phyloP scores from a whole-genome alignment of 208 protist species.

The Naegleria fowleri region DNA sequence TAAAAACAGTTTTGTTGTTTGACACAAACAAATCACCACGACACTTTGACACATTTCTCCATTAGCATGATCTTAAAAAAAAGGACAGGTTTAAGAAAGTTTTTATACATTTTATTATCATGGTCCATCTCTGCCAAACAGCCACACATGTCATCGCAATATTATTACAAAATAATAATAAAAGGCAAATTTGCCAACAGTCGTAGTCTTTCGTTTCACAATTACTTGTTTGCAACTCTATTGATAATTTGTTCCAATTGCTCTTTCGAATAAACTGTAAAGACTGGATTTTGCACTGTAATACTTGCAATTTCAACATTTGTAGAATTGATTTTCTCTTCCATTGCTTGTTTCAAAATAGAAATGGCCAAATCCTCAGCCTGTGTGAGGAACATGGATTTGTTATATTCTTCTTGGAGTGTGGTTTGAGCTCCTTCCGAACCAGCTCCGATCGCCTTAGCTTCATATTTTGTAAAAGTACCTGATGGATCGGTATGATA shows the following conservation, averaged over 20 bases:
- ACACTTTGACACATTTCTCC: too few species aligned
- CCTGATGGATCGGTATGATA: slow-evolving; percentile 94
- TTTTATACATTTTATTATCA: too few species aligned
- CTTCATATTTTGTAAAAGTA: slow-evolving; percentile 90
- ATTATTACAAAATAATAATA: too few species aligned
- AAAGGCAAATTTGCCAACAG: too few species aligned
- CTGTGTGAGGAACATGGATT: slow-evolving; percentile 89
- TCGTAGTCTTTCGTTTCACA: too few species aligned
- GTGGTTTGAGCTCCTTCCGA: slow-evolving; percentile 95
- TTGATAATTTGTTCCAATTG: slow-evolving; percentile 2
- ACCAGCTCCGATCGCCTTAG: slow-evolving; percentile 96
- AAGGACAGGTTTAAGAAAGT: too few species aligned
- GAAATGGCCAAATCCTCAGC: slow-evolving; percentile 87
- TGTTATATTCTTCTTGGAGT: slow-evolving; percentile 94
- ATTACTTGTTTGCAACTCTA: neutral
- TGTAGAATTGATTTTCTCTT: slow-evolving; percentile 91
- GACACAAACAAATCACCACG: too few species aligned
- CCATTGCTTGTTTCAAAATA: slow-evolving; percentile 98
- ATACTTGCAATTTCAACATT: slow-evolving; percentile 93
- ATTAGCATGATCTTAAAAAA: too few species aligned
- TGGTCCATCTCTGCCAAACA: too few species aligned
- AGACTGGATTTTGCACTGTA: slow-evolving; percentile 24
- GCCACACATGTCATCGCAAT: too few species aligned
- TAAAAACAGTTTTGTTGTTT: too few species aligned
- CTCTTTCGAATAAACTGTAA: neutral